Evolutionary conservation across 768 basidiomycete species (phyloP).

Genomic region (Dendrothele bispora): DNA sequence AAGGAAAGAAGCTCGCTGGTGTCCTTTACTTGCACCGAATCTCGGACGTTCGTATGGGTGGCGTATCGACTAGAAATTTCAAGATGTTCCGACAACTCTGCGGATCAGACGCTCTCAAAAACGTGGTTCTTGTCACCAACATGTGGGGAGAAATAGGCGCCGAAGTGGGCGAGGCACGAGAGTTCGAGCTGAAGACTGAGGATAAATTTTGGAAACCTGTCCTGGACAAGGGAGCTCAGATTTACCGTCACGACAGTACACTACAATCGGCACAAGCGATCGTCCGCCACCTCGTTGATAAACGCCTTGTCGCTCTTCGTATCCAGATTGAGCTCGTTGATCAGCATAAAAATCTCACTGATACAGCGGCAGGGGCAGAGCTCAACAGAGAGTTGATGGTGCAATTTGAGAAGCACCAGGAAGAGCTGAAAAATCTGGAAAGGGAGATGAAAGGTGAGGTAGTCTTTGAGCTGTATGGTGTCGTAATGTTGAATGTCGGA

Average conservation of each 20-base stretch:
- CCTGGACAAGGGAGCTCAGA: slow-evolving; percentile 35
- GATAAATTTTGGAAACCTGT: slow-evolving; percentile 37
- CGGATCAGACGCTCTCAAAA: slow-evolving; percentile 47
- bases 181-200: slow-evolving; percentile 28
- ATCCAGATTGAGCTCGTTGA: slow-evolving; percentile 60
- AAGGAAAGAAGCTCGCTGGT: slow-evolving; percentile 33
- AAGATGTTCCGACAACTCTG: slow-evolving; percentile 50
- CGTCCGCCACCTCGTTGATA: slow-evolving; percentile 30
- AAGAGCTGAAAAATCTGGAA: slow-evolving; percentile 44
- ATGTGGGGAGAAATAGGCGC: slow-evolving; percentile 34
- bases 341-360: slow-evolving; percentile 43
- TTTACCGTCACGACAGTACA: slow-evolving; percentile 33
- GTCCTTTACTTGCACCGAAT: slow-evolving; percentile 57
- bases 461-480: no score
- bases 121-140: slow-evolving; percentile 53
- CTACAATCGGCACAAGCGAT: slow-evolving; percentile 25
- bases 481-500: no score
- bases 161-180: slow-evolving; percentile 31
- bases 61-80: slow-evolving; percentile 39
- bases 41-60: slow-evolving; percentile 49
- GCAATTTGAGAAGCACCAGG: slow-evolving; percentile 43
- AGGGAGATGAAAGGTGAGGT: slow-evolving; percentile 1
- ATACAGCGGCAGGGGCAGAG: slow-evolving; percentile 56
- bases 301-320: slow-evolving; percentile 39
- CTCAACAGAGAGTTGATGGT: slow-evolving; percentile 48